Evolutionary conservation across 2,329 filamentous ascomycete species (phyloP), one percentile per base, ranked within the genome.

Genomic region (Fusarium hainanense): DNA sequence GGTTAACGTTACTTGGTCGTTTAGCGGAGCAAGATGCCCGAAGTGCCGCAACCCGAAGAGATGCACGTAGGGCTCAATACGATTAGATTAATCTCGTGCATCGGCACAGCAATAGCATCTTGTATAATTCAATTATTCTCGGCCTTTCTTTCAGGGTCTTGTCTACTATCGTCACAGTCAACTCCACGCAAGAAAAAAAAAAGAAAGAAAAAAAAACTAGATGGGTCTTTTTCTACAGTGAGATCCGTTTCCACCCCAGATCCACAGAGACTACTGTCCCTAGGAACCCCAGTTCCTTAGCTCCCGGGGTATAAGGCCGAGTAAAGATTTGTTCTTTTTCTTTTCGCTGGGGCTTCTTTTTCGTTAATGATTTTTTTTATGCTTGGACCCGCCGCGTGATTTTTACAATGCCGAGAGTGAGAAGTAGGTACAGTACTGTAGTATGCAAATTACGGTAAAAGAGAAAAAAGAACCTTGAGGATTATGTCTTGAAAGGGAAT

Each of bases 231-330:
- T 30, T 30, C 16, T 28, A 7, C 46, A 27, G 23, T n/a, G 4
- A 49, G 43, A 51, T 62, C 56, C 51, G 49, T 69, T 66, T 69
- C 60, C 50, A 69, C 66, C 63, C 67, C 63, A 64, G 67, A 65
- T 70, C 68, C 67, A 70, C 67, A n/a, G 48, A 37, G 34, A 18
- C 34, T 37, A 37, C 34, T 37, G 34, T 40, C 21, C 52, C 25
- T 41, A 51, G 42, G 44, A 60, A 54, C 58, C 65, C 65, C 48
- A 54, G 48, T 63, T 30, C 30, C 40, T 52, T 63, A 66, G 63
- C 44, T 65, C 44, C 61, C 49, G 63, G 25, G 55, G 34, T 32
- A 68, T 64, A 68, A 68, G 52, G 64, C 65, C 65, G 65, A 68
- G 54, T 32, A 25, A 28, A 28, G 20, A 44, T 32, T 58, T 41